Conservation (phyloP, 371 early-diverging fungal species). For the Rhizomucor miehei region DNA sequence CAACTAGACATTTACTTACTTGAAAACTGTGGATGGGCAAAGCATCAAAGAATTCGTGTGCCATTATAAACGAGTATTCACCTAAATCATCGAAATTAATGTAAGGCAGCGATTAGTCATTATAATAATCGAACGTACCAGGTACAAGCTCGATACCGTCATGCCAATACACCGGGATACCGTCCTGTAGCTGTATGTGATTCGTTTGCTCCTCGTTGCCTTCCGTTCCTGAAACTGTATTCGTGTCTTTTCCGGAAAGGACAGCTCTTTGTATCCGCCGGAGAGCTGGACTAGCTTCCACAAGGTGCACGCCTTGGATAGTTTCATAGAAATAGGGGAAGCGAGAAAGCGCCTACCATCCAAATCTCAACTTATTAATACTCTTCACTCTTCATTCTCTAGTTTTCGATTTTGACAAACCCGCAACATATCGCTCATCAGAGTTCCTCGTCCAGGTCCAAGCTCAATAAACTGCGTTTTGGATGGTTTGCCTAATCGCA, state of each 20-base stretch:
- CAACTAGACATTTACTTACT: slow-evolving; percentile 27
- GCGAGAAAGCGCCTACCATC: slow-evolving; percentile 49
- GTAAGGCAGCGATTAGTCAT: no score
- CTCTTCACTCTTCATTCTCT: no score
- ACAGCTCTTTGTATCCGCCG: slow-evolving; percentile 65
- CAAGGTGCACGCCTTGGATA: slow-evolving; percentile 68
- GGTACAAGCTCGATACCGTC: slow-evolving; percentile 69
- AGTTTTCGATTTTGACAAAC: no score
- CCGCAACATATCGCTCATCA: slow-evolving; percentile 90
- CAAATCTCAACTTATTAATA: background rate
- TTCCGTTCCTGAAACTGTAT: slow-evolving; percentile 12
- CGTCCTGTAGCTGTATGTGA: slow-evolving; percentile 42
- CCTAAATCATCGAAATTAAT: slow-evolving; percentile 20
- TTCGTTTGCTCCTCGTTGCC: slow-evolving; percentile 39
- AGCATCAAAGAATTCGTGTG: slow-evolving; percentile 98
- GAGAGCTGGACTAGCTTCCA: slow-evolving; percentile 83
- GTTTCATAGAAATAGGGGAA: slow-evolving; percentile 67
- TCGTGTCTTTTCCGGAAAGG: slow-evolving; percentile 39
- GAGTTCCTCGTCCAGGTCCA: slow-evolving; percentile 94
- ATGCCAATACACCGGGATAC: slow-evolving; percentile 69
- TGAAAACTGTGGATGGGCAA: slow-evolving; percentile 88
- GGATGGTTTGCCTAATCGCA: slow-evolving; percentile 54
- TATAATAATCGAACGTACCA: slow-evolving; percentile 24
- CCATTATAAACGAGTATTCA: slow-evolving; percentile 63
- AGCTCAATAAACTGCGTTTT: slow-evolving; percentile 80